Base-by-base conservation (phyloP, 2,329 filamentous ascomycete species). In the Metarhizium humberi region DNA sequence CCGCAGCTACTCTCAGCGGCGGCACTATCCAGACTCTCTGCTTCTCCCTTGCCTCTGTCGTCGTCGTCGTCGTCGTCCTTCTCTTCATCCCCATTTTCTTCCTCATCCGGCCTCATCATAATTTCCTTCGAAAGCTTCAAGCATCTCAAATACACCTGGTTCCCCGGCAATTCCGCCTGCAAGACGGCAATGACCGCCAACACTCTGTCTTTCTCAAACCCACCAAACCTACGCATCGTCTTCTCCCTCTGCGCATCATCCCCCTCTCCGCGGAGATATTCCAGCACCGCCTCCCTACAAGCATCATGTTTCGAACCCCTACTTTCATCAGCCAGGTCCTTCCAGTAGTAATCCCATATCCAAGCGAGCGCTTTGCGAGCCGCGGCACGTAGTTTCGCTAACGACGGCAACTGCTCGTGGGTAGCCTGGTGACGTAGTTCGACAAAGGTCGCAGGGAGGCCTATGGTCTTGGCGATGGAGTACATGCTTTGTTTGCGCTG, bases 301-400 rank as follows among this genome's bases (percentile, higher is more conserved):
- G 63, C 59, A 36, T 66, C 63, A 4, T 50, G 42, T 42, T 29
- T 40, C 6, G 54, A 43, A 42, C 54, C 32, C 32, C 32, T 34
- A 7, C 6, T 50, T 18, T 65, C 65, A 5, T 68, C 66, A 2
- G 65, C 61, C 20, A 83, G 67, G 47, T 78, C 72, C 63, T 70
- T 73, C 92, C 92, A 97, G 74, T 95, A 96, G 69, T 89, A 89
- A 53, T 85, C 79, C 89, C 90, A 96, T 52, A 96, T 84, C 92
- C 92, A 96, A 48, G 77, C 75, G 58, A 96, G 75, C 1, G 87
- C 89, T 62, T 86, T 82, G 59, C 77, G 73, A 1, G 87, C 82
- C 1, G 87, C 87, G 40, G 78, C 78, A 53, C 90, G 81, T 58
- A 96, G 75, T 59, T 90, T 84, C 11, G 81, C 77, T 53, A 96